Conservation (phyloP, 352 stramenopile genomes). For the Pythium insidiosum region DNA sequence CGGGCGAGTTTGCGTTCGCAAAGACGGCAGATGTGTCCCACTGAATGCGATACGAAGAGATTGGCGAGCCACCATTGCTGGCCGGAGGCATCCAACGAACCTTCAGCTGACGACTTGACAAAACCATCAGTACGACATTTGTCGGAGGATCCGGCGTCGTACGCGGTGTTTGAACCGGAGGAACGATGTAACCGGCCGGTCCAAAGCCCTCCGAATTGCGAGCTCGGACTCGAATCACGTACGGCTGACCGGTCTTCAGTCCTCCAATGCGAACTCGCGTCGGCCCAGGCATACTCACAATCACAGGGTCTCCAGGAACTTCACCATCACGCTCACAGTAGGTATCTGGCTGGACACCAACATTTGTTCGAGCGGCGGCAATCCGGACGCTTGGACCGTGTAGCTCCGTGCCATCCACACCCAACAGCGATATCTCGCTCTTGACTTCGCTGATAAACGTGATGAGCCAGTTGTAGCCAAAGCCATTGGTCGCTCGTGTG, state of each 20-base stretch:
- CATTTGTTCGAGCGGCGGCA: conserved; percentile 52
- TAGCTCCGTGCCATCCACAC: conserved; percentile 87
- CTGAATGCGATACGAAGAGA: conserved; percentile 89
- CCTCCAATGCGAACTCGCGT: conserved; percentile 30
- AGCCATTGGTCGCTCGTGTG: conserved; percentile 83
- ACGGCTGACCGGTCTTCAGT: conserved; percentile 47
- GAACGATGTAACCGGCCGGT: conserved; percentile 30
- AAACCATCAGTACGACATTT: conserved; percentile 32
- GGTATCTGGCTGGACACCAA: conserved; percentile 55
- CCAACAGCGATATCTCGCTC: conserved; percentile 71
- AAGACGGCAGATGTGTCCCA: conserved; percentile 85
- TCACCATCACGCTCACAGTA: conserved; percentile 76
- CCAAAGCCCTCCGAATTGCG: conserved; percentile 60
- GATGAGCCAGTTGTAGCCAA: conserved; percentile 94
- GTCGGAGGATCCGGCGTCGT: conserved; percentile 28
- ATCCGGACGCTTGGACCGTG: conserved; percentile 86
- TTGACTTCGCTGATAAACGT: conserved; percentile 89
- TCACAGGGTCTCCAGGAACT: conserved; percentile 17
- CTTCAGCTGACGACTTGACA: conserved; percentile 75
- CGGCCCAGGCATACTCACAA: conserved; percentile 22
- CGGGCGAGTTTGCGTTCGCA: conserved; percentile 56
- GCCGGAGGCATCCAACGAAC: conserved; percentile 55
- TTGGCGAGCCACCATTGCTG: conserved; percentile 53
- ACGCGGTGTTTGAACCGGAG: conserved; percentile 45
- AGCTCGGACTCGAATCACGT: conserved; percentile 52